Evolutionary conservation across 2,329 filamentous ascomycete genomes (phyloP).

Genomic region (Fusarium temperatum): DNA sequence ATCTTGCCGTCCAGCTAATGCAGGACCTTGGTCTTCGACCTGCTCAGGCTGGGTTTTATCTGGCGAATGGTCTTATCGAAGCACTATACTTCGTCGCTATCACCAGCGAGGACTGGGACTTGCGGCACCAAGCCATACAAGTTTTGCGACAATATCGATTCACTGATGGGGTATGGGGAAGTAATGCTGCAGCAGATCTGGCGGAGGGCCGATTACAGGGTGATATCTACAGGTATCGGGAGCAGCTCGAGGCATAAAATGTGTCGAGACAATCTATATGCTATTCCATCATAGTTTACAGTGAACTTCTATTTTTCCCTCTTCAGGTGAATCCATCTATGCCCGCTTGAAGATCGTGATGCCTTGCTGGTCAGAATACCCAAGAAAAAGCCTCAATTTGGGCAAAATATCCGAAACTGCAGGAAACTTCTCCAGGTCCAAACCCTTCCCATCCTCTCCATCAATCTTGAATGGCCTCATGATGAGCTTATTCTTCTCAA

Average conservation of each 20-base stretch:
- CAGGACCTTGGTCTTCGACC: not conserved
- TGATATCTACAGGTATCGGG: not conserved
- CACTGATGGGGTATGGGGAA: not conserved
- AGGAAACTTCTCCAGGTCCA: not conserved
- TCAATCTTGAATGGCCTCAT: not conserved
- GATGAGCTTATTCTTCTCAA: not conserved
- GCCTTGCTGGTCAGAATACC: not conserved
- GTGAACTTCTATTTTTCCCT: fast-evolving
- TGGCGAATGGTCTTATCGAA: not conserved
- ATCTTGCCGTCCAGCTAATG: not conserved
- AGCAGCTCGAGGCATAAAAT: not conserved
- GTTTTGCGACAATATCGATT: not conserved
- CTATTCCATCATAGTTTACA: fast-evolving
- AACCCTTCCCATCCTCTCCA: not conserved
- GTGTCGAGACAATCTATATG: fast-evolving
- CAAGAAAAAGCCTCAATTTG: not conserved
- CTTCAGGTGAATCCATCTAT: fast-evolving
- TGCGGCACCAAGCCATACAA: not conserved
- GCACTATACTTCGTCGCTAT: not conserved
- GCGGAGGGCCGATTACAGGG: not conserved
- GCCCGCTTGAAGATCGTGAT: not conserved
- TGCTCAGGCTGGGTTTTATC: fast-evolving
- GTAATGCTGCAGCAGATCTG: not conserved
- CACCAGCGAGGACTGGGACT: not conserved
- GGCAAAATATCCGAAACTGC: not conserved